Evolutionary conservation across 2,329 filamentous ascomycete species (phyloP), one percentile per base, ranked within the genome.

Genomic region (Sordariomycetes sp.): DNA sequence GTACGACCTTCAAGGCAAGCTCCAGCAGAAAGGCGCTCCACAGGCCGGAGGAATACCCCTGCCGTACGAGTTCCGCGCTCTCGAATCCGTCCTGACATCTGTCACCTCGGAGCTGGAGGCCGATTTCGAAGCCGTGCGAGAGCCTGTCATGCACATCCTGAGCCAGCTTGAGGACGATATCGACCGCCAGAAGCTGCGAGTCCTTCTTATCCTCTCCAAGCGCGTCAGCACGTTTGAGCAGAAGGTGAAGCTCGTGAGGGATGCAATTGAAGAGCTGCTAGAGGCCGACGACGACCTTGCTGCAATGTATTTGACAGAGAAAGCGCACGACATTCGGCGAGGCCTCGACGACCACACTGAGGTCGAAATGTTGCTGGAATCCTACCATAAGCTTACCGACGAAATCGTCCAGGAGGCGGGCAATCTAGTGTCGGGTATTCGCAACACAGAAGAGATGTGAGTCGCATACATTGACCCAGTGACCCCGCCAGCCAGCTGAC

Each of bases 391-490:
- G 58, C 82, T 98, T 27, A 90, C 87, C 45, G 92, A 98, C 53
- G 92, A 98, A 65, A 95, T 96, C 47, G 90, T 95, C 8, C 90
- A 98, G 58, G 85, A 93, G 42, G 86, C 87, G 12, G 84, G 86
- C 41, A 96, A 94, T 58, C 60, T 96, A 45, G 88, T 96, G 36
- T 90, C 84, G 8, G 87, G 86, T 45, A 98, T 98, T 55, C 77
- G 92, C 47, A 98, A 96, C 59, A 98, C 92, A 1, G 92, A 98
- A 60, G 92, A 98, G 63, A 93, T 98, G 86, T 93, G 70, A 63
- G 82, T 61, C 8, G 8, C 8, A 8, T 28, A 8, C n/a, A n/a
- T 14, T 28, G 3, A 28, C 17, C 3, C 17, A 8, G 8, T 14
- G 8, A 8, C 8, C 25, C 25, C 12, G 4, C n/a, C 5, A 21